phyloP scores from a whole-genome alignment of 2,329 filamentous ascomycete species.

The Cladophialophora chaetospira region DNA sequence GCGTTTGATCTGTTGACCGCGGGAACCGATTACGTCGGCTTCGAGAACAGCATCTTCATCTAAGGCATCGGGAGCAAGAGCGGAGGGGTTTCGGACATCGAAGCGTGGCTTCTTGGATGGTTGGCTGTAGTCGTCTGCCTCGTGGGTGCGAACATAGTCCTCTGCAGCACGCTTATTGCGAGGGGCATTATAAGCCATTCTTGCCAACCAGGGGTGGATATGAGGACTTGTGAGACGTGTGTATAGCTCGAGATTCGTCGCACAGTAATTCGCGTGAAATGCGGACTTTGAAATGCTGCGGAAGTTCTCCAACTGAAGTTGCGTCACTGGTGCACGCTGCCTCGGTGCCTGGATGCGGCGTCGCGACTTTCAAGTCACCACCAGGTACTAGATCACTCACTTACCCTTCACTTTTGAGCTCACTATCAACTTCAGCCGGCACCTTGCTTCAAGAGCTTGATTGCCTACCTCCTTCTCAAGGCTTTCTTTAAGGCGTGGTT shows the following conservation, averaged over 20 bases:
- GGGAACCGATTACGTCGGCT: constrained; percentile 84
- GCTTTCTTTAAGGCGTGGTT: no score
- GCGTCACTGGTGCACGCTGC: constrained; percentile 8
- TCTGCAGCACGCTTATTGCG: constrained; percentile 78
- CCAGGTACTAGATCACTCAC: neutral
- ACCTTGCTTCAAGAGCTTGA: no score
- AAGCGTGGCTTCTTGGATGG: constrained; percentile 80
- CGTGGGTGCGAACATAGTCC: constrained; percentile 72
- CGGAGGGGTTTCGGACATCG: constrained; percentile 91
- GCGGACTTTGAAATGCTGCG: no score
- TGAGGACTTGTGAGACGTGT: neutral
- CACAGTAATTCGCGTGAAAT: neutral
- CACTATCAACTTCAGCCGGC: no score
- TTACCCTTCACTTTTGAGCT: neutral
- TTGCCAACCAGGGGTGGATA: neutral
- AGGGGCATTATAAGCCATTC: constrained; percentile 8
- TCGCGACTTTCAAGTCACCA: neutral
- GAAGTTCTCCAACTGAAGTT: constrained; percentile 4
- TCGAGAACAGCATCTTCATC: constrained; percentile 78
- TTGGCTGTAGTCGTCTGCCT: constrained; percentile 50
- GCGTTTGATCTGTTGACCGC: constrained; percentile 74
- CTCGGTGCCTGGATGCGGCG: neutral
- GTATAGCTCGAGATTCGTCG: neutral
- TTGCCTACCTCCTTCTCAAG: no score
- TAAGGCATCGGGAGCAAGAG: constrained; percentile 77